phyloP scores from a whole-genome alignment of 495 filamentous ascomycete species.

The Tetracladium marchalianum region DNA sequence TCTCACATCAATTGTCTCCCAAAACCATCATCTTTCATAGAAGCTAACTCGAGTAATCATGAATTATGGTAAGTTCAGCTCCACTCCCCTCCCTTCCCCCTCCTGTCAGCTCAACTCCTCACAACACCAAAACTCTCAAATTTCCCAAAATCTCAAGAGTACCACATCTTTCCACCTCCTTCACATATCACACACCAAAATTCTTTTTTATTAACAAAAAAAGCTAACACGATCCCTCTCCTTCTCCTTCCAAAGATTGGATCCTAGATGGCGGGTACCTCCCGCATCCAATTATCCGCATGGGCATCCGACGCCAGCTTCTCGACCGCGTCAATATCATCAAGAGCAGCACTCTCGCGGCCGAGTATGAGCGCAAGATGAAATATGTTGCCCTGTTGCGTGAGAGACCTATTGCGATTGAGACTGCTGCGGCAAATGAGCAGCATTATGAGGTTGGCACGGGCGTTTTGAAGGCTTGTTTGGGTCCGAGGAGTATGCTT shows the following conservation, averaged over 20 bases:
- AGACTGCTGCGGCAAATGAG: constrained; percentile 47
- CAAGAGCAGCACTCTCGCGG: constrained; percentile 30
- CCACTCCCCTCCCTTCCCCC: neutral
- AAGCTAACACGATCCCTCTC: too few species aligned
- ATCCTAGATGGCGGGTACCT: constrained; percentile 49
- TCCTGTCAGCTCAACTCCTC: neutral
- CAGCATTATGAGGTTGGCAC: constrained; percentile 63
- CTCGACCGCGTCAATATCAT: constrained; percentile 39
- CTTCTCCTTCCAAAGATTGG: constrained; percentile 25
- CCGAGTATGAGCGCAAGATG: constrained; percentile 44
- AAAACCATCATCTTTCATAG: too few species aligned
- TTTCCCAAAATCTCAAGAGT: constrained; percentile 1
- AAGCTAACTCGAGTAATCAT: constrained; percentile 6
- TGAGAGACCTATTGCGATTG: constrained; percentile 49
- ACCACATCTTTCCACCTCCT: neutral
- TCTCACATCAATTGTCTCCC: too few species aligned
- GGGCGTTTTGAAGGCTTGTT: constrained; percentile 39
- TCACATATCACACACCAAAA: neutral
- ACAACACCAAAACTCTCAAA: neutral
- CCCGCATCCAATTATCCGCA: constrained; percentile 45
- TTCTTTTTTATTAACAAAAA: neutral
- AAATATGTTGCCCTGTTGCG: constrained; percentile 41
- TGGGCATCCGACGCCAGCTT: constrained; percentile 47
- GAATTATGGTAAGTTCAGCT: constrained; percentile 20
- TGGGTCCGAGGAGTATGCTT: constrained; percentile 46